A percentile compares a stretch with the other conserved stretches of the same genome.
These are phyloP conservation scores for Puccinia triticina DNA, from an alignment of 1,284 basidiomycete genomes.

Conservation along the genomic window DNA sequence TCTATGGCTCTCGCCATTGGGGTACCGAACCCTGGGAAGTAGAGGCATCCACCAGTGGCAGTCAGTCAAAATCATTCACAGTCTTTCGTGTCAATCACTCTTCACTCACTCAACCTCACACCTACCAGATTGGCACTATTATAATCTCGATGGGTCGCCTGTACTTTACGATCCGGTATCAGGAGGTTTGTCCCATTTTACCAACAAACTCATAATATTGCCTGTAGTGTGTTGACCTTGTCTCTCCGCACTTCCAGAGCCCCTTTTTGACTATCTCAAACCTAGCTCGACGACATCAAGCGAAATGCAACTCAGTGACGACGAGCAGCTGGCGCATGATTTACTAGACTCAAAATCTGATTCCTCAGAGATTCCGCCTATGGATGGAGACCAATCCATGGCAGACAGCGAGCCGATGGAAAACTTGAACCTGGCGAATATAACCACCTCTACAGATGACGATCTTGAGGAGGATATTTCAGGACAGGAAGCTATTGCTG, in stretches of 20 bases:
- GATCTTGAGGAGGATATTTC: constrained; percentile 24
- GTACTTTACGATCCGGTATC: constrained; percentile 37
- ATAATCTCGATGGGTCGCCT: constrained; percentile 48
- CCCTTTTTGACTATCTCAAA: constrained; percentile 49
- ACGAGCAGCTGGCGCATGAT: constrained; percentile 27
- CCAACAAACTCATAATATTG: neutral
- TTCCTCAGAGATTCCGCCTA: constrained; percentile 12
- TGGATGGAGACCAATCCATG: constrained; percentile 36
- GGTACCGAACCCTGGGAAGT: constrained; percentile 42
- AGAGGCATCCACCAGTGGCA: constrained; percentile 38
- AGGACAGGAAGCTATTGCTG: constrained; percentile 41
- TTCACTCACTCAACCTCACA: neutral
- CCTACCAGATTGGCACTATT: constrained; percentile 39
- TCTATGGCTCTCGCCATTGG: constrained; percentile 10
- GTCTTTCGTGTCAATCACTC: neutral
- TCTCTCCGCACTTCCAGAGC: constrained; percentile 27
- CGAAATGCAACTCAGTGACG: constrained; percentile 50
- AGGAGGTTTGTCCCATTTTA: constrained; percentile 29
- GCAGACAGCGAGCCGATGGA: neutral
- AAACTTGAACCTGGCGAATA: constrained; percentile 12
- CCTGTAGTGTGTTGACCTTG: neutral
- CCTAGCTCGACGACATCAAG: constrained; percentile 27
- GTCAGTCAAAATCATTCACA: constrained; percentile 9
- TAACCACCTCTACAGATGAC: constrained; percentile 25
- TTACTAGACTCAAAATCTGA: constrained; percentile 22